phyloP scores from a whole-genome alignment of 2,329 filamentous ascomycete species.

The Colletotrichum euphorbiae region DNA sequence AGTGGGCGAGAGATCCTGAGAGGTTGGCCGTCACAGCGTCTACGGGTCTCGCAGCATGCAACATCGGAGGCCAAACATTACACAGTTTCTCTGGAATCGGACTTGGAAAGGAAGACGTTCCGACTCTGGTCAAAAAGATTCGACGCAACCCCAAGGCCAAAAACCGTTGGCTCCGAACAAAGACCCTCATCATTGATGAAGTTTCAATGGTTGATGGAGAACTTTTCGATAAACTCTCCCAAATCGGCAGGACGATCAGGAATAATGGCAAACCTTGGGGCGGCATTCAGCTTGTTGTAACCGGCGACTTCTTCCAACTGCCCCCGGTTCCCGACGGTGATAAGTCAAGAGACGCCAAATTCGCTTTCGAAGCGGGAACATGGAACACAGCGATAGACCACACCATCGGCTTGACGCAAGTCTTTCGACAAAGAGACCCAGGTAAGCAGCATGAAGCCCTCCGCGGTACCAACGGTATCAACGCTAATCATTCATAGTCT shows the following conservation, averaged over 20 bases:
- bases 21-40: constrained; percentile 94
- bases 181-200: constrained; percentile 91
- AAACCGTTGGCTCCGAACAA: constrained; percentile 88
- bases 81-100: constrained; percentile 98
- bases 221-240: constrained; percentile 94
- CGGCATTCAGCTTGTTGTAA: constrained; percentile 94
- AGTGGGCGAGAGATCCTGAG: constrained; percentile 81
- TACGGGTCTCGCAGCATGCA: constrained; percentile 94
- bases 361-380: constrained; percentile 91
- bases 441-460: constrained; percentile 54
- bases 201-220: constrained; percentile 99
- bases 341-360: constrained; percentile 76
- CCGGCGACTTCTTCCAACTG: constrained; percentile 97
- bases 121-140: constrained; percentile 89
- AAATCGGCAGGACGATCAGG: constrained; percentile 84
- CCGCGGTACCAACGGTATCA: neutral
- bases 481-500: constrained; percentile 63
- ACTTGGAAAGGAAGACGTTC: constrained; percentile 87
- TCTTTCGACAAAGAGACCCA: constrained; percentile 94
- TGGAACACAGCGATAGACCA: constrained; percentile 95
- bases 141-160: constrained; percentile 88
- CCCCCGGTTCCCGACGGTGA: constrained; percentile 88
- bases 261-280: constrained; percentile 95
- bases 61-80: constrained; percentile 93
- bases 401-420: constrained; percentile 93